These are phyloP conservation scores for Porodaedalea pini DNA, from an alignment of 1,284 basidiomycete genomes.

Conservation along the genomic window DNA sequence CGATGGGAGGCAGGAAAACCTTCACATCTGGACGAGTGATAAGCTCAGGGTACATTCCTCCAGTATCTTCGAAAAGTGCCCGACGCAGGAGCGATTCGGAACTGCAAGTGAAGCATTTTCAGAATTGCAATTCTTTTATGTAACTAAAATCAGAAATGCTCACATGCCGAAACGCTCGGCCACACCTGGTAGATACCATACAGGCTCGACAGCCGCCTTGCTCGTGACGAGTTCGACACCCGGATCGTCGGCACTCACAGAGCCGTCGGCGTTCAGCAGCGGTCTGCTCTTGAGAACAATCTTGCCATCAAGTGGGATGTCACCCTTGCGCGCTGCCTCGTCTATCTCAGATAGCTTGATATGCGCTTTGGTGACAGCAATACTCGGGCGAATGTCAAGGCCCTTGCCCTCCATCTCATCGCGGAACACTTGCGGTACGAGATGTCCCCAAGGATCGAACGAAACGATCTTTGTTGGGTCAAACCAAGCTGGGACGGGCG, in stretches of 20 bases:
- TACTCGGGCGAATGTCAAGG: slow-evolving; percentile 84
- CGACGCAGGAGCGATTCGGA: slow-evolving; percentile 83
- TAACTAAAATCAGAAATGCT: slow-evolving; percentile 30
- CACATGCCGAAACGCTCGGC: slow-evolving; percentile 86
- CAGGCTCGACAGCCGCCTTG: slow-evolving; percentile 89
- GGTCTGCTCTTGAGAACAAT: slow-evolving; percentile 70
- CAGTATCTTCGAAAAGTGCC: slow-evolving; percentile 91
- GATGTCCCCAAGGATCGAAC: slow-evolving; percentile 93
- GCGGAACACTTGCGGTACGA: slow-evolving; percentile 78
- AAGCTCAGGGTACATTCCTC: slow-evolving; percentile 95
- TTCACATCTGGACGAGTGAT: slow-evolving; percentile 95
- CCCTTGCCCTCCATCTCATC: slow-evolving; percentile 61
- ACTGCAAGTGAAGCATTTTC: slow-evolving; percentile 35
- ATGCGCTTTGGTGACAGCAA: slow-evolving; percentile 85
- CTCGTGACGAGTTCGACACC: slow-evolving; percentile 86
- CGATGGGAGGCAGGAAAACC: slow-evolving; percentile 93
- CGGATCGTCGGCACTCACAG: slow-evolving; percentile 55
- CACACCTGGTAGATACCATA: slow-evolving; percentile 95
- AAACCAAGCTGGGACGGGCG: slow-evolving; percentile 79
- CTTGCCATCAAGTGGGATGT: slow-evolving; percentile 78
- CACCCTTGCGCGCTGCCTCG: slow-evolving; percentile 71
- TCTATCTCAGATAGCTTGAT: slow-evolving; percentile 92
- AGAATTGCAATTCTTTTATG: slow-evolving; percentile 2
- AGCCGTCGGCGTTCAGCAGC: slow-evolving; percentile 59
- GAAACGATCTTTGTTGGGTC: slow-evolving; percentile 84